Base-by-base conservation (phyloP, 768 basidiomycete genomes). In the Termitomyces sp. region DNA sequence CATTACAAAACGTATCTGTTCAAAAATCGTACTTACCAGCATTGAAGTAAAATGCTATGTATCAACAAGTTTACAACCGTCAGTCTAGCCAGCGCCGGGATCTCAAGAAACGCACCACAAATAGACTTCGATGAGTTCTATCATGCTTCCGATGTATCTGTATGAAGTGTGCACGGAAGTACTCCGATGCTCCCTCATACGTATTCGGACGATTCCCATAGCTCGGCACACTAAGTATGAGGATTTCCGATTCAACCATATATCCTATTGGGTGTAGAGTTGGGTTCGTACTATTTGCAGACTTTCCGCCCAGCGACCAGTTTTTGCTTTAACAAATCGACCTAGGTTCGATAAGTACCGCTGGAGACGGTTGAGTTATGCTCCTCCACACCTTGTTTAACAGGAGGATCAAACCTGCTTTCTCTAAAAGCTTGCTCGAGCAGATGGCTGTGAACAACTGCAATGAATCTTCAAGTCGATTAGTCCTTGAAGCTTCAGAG, bases 131-230 rank as follows among this genome's bases (percentile, higher is more conserved):
- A 36, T 82, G 78, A 57, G 84, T 84, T 60, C 88, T 82, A 61
- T 91, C 89, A 57, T 87, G 89, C 60, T 79, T 78, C 58, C 82
- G 75, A 63, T 91, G 89, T 15, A 88, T 83, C 68, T 91, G 89
- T 58, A 85, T 70, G 70, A 92, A 93, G 62, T 92, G 91, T 23
- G 88, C 84, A 7, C 88, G 85, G 78, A 93, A 92, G 70, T 92
- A 93, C 63, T 87, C 82, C 32, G 89, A 82, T 18, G 88, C 88
- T 7, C 83, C 81, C 51, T 90, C 87, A 63, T 84, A 89, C 59
- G 84, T 85, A 66, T 92, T 91, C 22, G 78, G 68, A 36, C 89
- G 82, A 56, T 88, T 82, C 33, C 86, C 87, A 59, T 85, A 91
- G 12, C 88, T 91, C 32, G 89, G 82, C 62, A 91, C 89, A 66